Percentiles rank a stretch among this genome's conserved stretches.
phyloP scores from a whole-genome alignment of 2,329 filamentous ascomycete species.

The Graphilbum sp. region DNA sequence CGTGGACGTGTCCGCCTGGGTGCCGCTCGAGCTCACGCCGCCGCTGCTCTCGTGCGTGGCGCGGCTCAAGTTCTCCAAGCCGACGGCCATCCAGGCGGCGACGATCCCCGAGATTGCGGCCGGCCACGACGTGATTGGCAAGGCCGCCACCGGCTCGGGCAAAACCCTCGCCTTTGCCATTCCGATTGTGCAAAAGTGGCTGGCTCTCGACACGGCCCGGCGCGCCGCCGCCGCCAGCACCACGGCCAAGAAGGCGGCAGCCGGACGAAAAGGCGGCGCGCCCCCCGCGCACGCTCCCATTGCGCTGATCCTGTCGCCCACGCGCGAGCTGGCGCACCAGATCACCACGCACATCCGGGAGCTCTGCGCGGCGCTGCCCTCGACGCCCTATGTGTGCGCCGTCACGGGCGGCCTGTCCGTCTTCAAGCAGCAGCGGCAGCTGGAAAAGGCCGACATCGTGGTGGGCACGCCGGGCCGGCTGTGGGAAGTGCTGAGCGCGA shows the following conservation, averaged over 20 bases:
- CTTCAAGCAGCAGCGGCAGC: conserved; percentile 81
- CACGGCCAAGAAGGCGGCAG: conserved; percentile 11
- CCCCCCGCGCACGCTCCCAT: conserved; percentile 30
- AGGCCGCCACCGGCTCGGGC: conserved; percentile 89
- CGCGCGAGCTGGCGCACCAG: conserved; percentile 85
- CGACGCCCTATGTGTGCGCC: conserved; percentile 60
- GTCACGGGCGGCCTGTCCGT: conserved; percentile 85
- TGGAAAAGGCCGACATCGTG: conserved; percentile 79
- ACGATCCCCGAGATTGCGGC: conserved; percentile 69
- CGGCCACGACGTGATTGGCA: conserved; percentile 85
- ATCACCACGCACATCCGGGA: conserved; percentile 66
- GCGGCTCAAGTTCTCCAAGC: conserved; percentile 62
- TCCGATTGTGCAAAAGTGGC: conserved; percentile 73
- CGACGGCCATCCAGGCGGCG: conserved; percentile 65
- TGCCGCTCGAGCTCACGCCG: conserved; percentile 54
- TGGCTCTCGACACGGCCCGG: conserved; percentile 24
- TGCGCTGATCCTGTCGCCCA: conserved; percentile 77
- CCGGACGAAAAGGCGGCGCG: background rate
- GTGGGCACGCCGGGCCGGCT: conserved; percentile 81
- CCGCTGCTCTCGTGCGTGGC: conserved; percentile 58
- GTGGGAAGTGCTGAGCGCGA: conserved; percentile 82
- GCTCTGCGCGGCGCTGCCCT: conserved; percentile 46
- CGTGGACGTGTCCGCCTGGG: conserved; percentile 66
- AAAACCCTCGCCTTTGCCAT: conserved; percentile 94
- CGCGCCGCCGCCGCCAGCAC: conserved; percentile 19